Conservation (phyloP, 1,284 basidiomycete species). For the Boletus semigastroideus region DNA sequence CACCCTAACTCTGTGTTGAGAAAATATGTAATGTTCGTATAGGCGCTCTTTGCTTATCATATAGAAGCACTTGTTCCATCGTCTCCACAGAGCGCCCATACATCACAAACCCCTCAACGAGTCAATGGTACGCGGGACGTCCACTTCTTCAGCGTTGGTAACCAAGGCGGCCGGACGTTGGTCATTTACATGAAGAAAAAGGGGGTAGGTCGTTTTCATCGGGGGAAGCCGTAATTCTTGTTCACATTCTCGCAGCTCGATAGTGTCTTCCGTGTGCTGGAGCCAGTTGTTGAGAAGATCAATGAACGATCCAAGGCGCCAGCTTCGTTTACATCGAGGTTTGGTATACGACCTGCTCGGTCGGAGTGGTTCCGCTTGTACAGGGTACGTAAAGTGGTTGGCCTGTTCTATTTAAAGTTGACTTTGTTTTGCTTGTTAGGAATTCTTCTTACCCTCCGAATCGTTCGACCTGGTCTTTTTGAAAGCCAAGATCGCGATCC, state of each 20-base stretch:
- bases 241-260: conserved; percentile 52
- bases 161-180: conserved; percentile 79
- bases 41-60: conserved; percentile 86
- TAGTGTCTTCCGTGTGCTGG: conserved; percentile 91
- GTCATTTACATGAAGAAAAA: conserved; percentile 97
- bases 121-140: conserved; percentile 89
- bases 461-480: conserved; percentile 89
- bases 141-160: conserved; percentile 92
- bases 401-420: background rate
- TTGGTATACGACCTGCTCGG: conserved; percentile 73
- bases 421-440: conserved; percentile 38
- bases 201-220: conserved; percentile 56
- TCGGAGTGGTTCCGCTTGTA: conserved; percentile 93
- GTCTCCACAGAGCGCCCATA: conserved; percentile 59
- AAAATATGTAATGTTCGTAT: background rate
- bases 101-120: conserved; percentile 79
- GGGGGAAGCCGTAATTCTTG: background rate
- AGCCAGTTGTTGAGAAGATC: conserved; percentile 86
- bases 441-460: conserved; percentile 91
- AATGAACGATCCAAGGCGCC: conserved; percentile 70
- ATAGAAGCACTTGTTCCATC: conserved; percentile 95
- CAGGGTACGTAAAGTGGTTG: conserved; percentile 48
- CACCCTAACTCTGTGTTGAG: background rate
- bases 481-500: conserved; percentile 87
- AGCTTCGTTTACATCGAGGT: conserved; percentile 65